Base-by-base conservation (phyloP, 306 rosid species). In the Ormosia emarginata region DNA sequence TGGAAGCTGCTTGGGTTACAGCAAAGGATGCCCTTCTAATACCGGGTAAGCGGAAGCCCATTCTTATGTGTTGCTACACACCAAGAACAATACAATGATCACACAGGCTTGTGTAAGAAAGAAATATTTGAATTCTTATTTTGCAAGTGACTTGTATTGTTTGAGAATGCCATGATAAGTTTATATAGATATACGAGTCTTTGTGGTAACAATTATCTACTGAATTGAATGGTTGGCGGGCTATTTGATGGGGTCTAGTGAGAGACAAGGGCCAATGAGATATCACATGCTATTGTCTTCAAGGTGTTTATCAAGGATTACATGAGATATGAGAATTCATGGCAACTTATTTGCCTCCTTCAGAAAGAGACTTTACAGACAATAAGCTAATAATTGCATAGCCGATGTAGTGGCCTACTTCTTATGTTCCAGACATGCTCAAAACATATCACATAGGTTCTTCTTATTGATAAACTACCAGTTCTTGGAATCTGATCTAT, bases 21-120 rank as follows among this genome's bases (percentile, higher is more conserved):
- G 58, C 3, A 18, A 39, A 46, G 10, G 78, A 67, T 29, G 74
- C 18, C 81, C 43, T 67, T 82, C 32, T 18, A 11, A 80, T 55
- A 40, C 53, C 15, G 0, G 62, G 81, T 58, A 89, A 70, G 69
- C 46, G 83, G 57, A 84, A 77, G 9, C 79, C 86, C 89, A 77
- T 83, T 57, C 30, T 33, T 4, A 32, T 75, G 66, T 55, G 66
- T 6, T 33, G 11, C 29, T 12, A 13, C 3, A 32, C 44, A 37
- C 12, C 1, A 24, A 58, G 13, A 69, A 44, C 10, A 32, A 79
- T 15, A 7, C 37, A 79, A 59, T 7, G 59, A 47, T 12, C 44
- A 11, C 41, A 79, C 58, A 6, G 24, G 41, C 50, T 81, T 76
- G 64, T 37, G 47, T 65, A 8, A 57, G 70, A 52, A 77, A 14